phyloP scores from a whole-genome alignment of 331 rosid species.

The Acacia concinna region DNA sequence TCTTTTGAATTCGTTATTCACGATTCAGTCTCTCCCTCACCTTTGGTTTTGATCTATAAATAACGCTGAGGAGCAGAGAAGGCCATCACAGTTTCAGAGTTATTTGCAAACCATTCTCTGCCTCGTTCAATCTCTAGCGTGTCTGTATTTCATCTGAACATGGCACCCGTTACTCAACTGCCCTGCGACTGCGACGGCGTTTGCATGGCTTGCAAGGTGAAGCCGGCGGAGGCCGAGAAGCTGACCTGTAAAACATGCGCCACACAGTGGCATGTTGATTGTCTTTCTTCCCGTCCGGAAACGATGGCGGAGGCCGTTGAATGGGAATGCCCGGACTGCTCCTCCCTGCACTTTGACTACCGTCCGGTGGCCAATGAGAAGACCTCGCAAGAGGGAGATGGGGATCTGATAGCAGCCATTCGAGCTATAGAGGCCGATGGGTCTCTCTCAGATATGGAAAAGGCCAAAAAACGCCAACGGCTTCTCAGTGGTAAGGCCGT shows the following conservation, averaged over 20 bases:
- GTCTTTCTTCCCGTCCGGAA: slow-evolving; percentile 23
- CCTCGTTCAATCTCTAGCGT: not conserved
- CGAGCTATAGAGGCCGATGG: slow-evolving; percentile 52
- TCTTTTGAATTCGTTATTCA: not conserved
- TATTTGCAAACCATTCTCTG: not conserved
- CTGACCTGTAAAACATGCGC: not conserved
- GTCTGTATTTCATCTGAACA: slow-evolving; percentile 5
- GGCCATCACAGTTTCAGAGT: not conserved
- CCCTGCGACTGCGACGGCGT: slow-evolving; percentile 51
- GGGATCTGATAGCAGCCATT: slow-evolving; percentile 36
- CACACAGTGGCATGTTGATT: not conserved
- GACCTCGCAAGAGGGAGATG: not conserved
- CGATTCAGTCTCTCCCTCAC: not conserved
- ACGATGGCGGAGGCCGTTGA: slow-evolving; percentile 39
- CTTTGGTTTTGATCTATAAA: not conserved
- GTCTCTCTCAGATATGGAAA: slow-evolving; percentile 49
- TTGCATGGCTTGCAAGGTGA: slow-evolving; percentile 60
- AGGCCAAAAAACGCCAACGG: slow-evolving; percentile 22
- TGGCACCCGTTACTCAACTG: slow-evolving; percentile 36
- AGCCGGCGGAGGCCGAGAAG: not conserved
- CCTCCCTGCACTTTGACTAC: slow-evolving; percentile 11
- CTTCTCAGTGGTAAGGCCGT: slow-evolving; percentile 40
- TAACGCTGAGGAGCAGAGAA: not conserved
- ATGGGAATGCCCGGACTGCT: slow-evolving; percentile 67
- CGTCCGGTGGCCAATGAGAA: not conserved